phyloP scores from a whole-genome alignment of 1,284 basidiomycete genomes.

The Inonotus hispidus region DNA sequence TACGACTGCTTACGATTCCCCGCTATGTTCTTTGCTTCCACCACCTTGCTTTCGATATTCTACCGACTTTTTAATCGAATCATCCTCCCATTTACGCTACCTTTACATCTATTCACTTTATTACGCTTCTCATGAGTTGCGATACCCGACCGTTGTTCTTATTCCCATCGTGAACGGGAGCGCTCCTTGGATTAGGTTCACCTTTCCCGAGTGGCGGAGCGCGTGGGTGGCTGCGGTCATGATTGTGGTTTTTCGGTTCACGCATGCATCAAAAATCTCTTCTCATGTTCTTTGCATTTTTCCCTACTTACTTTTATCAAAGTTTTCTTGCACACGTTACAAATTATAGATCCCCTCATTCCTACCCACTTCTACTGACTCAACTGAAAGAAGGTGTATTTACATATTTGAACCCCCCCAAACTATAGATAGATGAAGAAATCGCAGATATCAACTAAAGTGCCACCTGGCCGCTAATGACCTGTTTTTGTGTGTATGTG shows the following conservation, averaged over 20 bases:
- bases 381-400: neutral
- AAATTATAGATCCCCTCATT: neutral
- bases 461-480: too few relatives aligned
- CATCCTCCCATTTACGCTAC: neutral
- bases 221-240: too few relatives aligned
- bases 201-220: too few relatives aligned
- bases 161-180: neutral
- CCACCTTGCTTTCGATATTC: neutral
- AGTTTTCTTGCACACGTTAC: neutral
- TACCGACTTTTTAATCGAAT: neutral
- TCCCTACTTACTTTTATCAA: neutral
- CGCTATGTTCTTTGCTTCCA: neutral
- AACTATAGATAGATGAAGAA: neutral
- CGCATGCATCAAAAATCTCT: neutral
- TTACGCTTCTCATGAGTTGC: neutral
- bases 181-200: too few relatives aligned
- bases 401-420: neutral
- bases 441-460: neutral
- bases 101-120: neutral
- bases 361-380: neutral
- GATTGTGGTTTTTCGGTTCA: too few relatives aligned
- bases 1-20: neutral
- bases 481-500: too few relatives aligned
- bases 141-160: neutral
- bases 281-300: neutral